Conservation (phyloP, 2,329 filamentous ascomycete species). For the Leptoxyphium fumago region DNA sequence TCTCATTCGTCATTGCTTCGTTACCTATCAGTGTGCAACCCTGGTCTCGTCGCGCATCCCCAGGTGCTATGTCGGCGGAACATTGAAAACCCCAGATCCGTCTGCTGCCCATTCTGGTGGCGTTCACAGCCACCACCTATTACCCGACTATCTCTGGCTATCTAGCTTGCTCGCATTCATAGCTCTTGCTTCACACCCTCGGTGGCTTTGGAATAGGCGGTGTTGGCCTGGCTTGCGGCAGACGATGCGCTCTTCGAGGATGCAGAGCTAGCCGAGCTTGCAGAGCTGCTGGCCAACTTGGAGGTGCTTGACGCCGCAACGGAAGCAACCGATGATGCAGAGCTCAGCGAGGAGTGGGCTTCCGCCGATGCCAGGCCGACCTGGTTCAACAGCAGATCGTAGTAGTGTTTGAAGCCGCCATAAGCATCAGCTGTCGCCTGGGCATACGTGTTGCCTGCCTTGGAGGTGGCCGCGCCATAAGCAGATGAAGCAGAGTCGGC, state of each 20-base stretch:
- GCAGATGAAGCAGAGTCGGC: slow-evolving; percentile 25
- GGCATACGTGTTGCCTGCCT: slow-evolving; percentile 60
- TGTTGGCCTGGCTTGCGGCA: slow-evolving; percentile 19
- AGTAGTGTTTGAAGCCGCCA: slow-evolving; percentile 19
- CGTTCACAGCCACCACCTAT: too few species aligned
- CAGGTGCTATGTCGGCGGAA: too few species aligned
- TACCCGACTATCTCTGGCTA: too few species aligned
- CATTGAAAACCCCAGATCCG: too few species aligned
- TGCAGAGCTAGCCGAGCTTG: slow-evolving; percentile 10
- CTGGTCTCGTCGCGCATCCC: too few species aligned
- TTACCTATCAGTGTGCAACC: too few species aligned
- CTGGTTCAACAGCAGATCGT: slow-evolving; percentile 30
- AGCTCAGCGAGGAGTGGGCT: slow-evolving; percentile 21
- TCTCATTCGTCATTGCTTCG: too few species aligned
- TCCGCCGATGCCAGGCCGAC: slow-evolving; percentile 29
- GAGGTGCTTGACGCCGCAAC: slow-evolving; percentile 9
- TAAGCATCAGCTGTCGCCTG: slow-evolving; percentile 54
- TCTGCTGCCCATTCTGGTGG: too few species aligned
- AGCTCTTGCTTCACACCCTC: slow-evolving; percentile 1
- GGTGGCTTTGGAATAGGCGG: slow-evolving; percentile 19
- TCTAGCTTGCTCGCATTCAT: neutral
- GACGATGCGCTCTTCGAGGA: slow-evolving; percentile 10
- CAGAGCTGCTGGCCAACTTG: slow-evolving; percentile 20
- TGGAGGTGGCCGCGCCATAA: slow-evolving; percentile 31
- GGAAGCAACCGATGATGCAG: slow-evolving; percentile 15